These are phyloP conservation scores for Kockiozyma suomiensis DNA, from an alignment of 805 yeast genomes.

Conservation along the genomic window DNA sequence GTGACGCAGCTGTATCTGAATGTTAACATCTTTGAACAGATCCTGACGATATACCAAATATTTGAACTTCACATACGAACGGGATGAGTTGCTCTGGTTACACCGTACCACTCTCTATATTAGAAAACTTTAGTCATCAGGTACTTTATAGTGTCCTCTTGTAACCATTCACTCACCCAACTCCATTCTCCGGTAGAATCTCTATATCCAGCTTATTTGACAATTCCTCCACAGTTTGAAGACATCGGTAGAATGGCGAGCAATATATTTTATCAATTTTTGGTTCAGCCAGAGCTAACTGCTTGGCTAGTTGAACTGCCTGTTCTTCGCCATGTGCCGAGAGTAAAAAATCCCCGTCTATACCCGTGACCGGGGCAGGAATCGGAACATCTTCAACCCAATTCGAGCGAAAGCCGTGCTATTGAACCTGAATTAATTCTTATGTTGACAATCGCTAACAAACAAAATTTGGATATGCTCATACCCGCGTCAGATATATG, in stretches of 20 bases:
- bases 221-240: slow-evolving; percentile 76
- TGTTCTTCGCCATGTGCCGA: slow-evolving; percentile 89
- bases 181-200: slow-evolving; percentile 73
- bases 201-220: slow-evolving; percentile 61
- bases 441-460: background rate
- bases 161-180: slow-evolving; percentile 50
- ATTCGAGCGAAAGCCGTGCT: slow-evolving; percentile 88
- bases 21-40: background rate
- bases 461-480: background rate
- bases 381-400: slow-evolving; percentile 75
- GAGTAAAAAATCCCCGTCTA: slow-evolving; percentile 84
- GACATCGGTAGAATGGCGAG: slow-evolving; percentile 88
- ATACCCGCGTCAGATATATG: slow-evolving; percentile 16
- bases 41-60: too few relatives aligned
- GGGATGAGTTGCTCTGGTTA: slow-evolving; percentile 69
- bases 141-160: background rate
- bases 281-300: slow-evolving; percentile 53
- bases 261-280: slow-evolving; percentile 71
- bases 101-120: slow-evolving; percentile 78
- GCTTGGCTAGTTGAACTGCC: slow-evolving; percentile 75
- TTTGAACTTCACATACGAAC: slow-evolving; percentile 42
- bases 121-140: background rate
- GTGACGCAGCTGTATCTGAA: slow-evolving; percentile 52
- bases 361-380: slow-evolving; percentile 78
- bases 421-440: background rate